Evolutionary conservation across 1,284 basidiomycete genomes (phyloP).

Genomic region (Meripilus lineatus): DNA sequence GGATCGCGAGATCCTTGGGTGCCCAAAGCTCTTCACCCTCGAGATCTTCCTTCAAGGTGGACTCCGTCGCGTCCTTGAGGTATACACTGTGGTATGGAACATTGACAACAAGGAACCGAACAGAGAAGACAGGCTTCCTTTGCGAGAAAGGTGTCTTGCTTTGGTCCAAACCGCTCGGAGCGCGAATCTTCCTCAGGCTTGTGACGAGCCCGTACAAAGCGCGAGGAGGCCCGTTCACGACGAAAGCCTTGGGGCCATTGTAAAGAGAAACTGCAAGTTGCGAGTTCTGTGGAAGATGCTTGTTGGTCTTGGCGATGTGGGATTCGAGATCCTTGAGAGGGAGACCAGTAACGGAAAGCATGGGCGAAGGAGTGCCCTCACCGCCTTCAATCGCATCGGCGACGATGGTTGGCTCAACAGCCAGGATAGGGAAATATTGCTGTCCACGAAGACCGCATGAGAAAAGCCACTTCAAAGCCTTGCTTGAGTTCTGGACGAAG

Average conservation of each 20-base stretch:
- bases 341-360: slow-evolving; percentile 89
- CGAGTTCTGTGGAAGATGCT: slow-evolving; percentile 75
- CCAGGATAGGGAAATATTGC: slow-evolving; percentile 90
- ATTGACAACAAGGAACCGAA: slow-evolving; percentile 90
- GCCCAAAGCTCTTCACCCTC: slow-evolving; percentile 78
- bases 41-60: slow-evolving; percentile 72
- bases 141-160: slow-evolving; percentile 93
- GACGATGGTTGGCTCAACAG: slow-evolving; percentile 85
- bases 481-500: slow-evolving; percentile 72
- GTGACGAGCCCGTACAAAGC: slow-evolving; percentile 94
- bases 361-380: slow-evolving; percentile 90
- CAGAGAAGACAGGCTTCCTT: slow-evolving; percentile 90
- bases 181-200: slow-evolving; percentile 85
- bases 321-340: slow-evolving; percentile 73
- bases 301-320: slow-evolving; percentile 87
- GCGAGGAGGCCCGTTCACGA: slow-evolving; percentile 90
- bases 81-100: slow-evolving; percentile 96
- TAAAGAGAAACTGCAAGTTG: slow-evolving; percentile 84
- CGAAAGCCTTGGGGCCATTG: slow-evolving; percentile 89
- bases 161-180: slow-evolving; percentile 86
- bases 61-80: slow-evolving; percentile 73
- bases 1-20: slow-evolving; percentile 70
- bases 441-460: slow-evolving; percentile 92
- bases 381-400: slow-evolving; percentile 88
- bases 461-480: slow-evolving; percentile 90